Percentiles rank a stretch among this genome's conserved stretches.
Conservation (phyloP, 148 eudicot species). For the Dianthus caryophyllus region DNA sequence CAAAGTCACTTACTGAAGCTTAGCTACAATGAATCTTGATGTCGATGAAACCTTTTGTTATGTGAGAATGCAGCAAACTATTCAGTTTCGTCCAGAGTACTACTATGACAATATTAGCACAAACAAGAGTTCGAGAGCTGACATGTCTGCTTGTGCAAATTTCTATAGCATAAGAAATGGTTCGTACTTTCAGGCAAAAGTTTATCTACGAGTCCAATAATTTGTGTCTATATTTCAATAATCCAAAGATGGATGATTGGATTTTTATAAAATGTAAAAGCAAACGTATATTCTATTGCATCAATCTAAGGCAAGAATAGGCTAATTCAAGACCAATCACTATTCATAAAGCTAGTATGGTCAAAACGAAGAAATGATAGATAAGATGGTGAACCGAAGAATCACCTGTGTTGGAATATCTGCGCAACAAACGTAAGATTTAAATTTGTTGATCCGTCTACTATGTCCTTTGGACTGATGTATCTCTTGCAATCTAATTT, state of each 20-base stretch:
- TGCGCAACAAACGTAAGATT: constrained; percentile 87
- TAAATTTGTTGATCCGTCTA: constrained; percentile 71
- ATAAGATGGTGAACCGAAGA: constrained; percentile 4
- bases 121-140: not conserved
- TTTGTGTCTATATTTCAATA: no score
- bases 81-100: not conserved
- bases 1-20: no score
- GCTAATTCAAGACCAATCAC: no score
- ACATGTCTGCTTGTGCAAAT: not conserved
- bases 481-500: constrained; percentile 68
- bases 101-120: not conserved
- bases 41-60: no score
- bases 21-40: no score
- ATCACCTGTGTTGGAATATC: constrained; percentile 76
- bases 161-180: not conserved
- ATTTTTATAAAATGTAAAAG: not conserved
- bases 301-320: no score
- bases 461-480: constrained; percentile 74
- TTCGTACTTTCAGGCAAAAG: not conserved
- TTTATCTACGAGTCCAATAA: not conserved
- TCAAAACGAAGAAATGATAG: not conserved
- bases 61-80: no score
- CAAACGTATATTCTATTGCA: not conserved
- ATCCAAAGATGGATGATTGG: no score
- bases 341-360: no score